Evolutionary conservation across 495 filamentous ascomycete genomes (phyloP).

Genomic region (Extremus antarcticus): DNA sequence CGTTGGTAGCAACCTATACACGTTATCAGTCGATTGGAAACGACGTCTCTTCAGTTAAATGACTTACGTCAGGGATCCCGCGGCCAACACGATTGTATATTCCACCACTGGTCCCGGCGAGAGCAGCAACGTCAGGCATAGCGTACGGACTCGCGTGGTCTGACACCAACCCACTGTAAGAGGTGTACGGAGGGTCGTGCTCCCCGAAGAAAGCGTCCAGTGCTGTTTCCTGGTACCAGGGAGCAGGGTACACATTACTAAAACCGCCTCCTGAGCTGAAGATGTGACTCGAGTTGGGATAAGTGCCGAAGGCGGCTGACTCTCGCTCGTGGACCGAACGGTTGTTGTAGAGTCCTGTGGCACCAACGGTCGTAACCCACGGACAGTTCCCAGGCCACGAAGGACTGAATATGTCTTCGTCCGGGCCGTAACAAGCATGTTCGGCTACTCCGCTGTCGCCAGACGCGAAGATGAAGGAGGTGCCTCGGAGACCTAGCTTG

Average conservation of each 20-base stretch:
- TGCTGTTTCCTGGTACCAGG: slow-evolving; percentile 45
- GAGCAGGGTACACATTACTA: slow-evolving; percentile 53
- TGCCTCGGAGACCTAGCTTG: slow-evolving; percentile 38
- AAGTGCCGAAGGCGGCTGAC: background rate
- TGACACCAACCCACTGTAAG: slow-evolving; percentile 8
- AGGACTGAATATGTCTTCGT: no score
- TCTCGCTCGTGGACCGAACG: no score
- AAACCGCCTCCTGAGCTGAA: slow-evolving; percentile 48
- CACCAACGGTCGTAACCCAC: background rate
- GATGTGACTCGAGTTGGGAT: no score
- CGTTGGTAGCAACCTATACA: slow-evolving; percentile 32
- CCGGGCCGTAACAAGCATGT: slow-evolving; percentile 57
- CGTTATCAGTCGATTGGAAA: background rate
- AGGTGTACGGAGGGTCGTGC: slow-evolving; percentile 6
- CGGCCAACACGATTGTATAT: slow-evolving; percentile 45
- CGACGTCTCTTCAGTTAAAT: background rate
- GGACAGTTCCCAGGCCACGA: no score
- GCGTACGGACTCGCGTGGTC: background rate
- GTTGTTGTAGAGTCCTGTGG: no score
- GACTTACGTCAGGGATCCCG: slow-evolving; percentile 51
- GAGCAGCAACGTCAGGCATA: slow-evolving; percentile 1
- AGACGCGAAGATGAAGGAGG: slow-evolving; percentile 32
- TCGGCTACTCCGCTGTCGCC: slow-evolving; percentile 43
- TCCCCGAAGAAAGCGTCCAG: slow-evolving; percentile 30
- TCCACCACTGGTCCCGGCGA: slow-evolving; percentile 26